A percentile compares a stretch with the other conserved stretches of the same genome.
Conservation (phyloP, 306 rosid genomes). For the Quercus dentata region DNA sequence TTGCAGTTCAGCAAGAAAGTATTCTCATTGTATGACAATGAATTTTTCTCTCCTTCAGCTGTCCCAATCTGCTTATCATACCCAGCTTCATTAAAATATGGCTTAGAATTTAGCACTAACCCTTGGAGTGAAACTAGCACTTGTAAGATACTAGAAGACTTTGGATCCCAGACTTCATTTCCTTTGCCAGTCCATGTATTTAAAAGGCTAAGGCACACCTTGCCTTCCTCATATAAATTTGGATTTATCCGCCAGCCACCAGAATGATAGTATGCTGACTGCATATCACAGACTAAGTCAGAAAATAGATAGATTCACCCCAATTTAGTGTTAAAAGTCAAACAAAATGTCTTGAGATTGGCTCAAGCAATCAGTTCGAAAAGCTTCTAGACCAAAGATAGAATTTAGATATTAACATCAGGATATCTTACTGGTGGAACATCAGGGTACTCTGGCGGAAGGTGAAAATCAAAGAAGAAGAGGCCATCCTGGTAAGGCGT, state of each 20-base stretch:
- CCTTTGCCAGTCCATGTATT: conserved; percentile 99
- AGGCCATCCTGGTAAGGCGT: conserved; percentile 99
- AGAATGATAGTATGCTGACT: conserved; percentile 98
- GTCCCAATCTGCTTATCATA: conserved; percentile 97
- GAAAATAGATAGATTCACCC: conserved; percentile 16
- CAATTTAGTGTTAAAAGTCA: not conserved
- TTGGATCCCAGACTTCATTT: conserved; percentile 99
- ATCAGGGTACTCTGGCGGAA: conserved; percentile 94
- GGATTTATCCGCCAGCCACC: conserved; percentile 99
- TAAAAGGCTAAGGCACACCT: conserved; percentile 97
- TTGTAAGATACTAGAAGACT: conserved; percentile 98
- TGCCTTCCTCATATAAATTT: conserved; percentile 96
- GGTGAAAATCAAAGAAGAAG: conserved; percentile 97
- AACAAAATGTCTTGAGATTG: not conserved
- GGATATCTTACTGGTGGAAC: conserved; percentile 84
- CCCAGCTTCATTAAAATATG: conserved; percentile 98
- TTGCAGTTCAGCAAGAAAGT: conserved; percentile 88
- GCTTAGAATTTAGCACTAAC: conserved; percentile 88
- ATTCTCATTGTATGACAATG: conserved; percentile 93
- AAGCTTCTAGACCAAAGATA: not conserved
- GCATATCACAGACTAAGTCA: conserved; percentile 42
- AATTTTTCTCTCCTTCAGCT: conserved; percentile 97
- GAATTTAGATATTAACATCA: conserved; percentile 12
- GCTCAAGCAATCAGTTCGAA: not conserved
- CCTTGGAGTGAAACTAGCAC: conserved; percentile 98